Evolutionary conservation across 441 rosid species (phyloP).

Genomic region (Jatropha podagrica): DNA sequence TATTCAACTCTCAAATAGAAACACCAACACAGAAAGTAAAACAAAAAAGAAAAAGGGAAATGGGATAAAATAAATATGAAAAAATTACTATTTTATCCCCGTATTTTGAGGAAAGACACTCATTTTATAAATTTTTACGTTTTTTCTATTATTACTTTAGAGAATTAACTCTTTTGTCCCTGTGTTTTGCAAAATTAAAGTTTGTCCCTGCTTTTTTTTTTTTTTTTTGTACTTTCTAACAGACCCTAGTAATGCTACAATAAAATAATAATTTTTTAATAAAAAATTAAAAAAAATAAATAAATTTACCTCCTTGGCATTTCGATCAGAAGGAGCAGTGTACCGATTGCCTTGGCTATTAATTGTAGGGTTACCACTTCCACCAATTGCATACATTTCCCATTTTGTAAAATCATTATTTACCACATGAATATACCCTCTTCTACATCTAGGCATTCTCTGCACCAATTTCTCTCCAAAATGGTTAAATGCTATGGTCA

Average conservation of each 20-base stretch:
- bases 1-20: neutral
- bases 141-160: too few species aligned
- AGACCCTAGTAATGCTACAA: too few species aligned
- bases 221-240: too few species aligned
- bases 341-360: conserved; percentile 94
- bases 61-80: too few species aligned
- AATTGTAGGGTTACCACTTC: conserved; percentile 90
- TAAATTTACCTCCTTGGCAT: conserved; percentile 75
- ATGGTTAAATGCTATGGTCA: conserved; percentile 91
- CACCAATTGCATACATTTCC: conserved; percentile 98
- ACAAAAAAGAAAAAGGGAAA: neutral
- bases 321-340: conserved; percentile 66
- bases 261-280: neutral
- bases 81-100: too few species aligned
- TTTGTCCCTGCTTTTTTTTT: too few species aligned
- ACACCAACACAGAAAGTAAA: neutral
- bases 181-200: too few species aligned
- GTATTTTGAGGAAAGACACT: too few species aligned
- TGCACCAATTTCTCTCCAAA: conserved; percentile 80
- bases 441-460: conserved; percentile 89
- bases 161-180: too few species aligned
- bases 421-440: conserved; percentile 91
- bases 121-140: too few species aligned
- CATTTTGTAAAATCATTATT: conserved; percentile 89
- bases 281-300: too few species aligned